These are phyloP conservation scores for Acanthochlamys bracteata DNA, from an alignment of 106 monocot genomes.

Conservation along the genomic window DNA sequence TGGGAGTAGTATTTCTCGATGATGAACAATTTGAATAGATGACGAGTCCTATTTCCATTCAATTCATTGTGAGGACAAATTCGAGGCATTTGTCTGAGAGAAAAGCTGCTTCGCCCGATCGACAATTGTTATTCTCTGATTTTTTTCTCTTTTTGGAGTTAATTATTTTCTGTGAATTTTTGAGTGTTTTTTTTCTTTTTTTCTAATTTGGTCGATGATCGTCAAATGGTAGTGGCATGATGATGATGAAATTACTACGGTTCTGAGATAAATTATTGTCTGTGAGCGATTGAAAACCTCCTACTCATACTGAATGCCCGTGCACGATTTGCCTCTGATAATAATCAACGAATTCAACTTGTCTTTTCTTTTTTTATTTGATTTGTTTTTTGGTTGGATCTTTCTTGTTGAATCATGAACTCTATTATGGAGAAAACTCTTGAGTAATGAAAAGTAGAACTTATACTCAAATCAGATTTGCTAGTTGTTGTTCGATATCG, in stretches of 20 bases:
- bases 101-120: not conserved
- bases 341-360: no score
- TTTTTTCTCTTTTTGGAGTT: not conserved
- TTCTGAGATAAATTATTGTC: conserved; percentile 9
- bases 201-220: not conserved
- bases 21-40: conserved; percentile 2
- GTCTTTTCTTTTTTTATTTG: no score
- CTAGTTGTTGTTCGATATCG: no score
- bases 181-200: not conserved
- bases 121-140: no score
- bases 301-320: conserved; percentile 26
- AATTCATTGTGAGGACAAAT: conserved; percentile 15
- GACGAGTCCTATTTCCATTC: conserved; percentile 16
- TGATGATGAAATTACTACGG: conserved; percentile 2
- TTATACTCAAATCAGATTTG: no score
- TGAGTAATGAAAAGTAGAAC: no score
- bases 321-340: no score
- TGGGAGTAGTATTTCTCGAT: conserved; percentile 7
- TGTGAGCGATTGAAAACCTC: conserved; percentile 18
- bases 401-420: no score
- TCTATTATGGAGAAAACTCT: no score
- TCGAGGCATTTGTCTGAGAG: conserved; percentile 14
- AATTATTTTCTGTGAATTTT: not conserved
- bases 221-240: not conserved
- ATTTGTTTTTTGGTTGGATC: not conserved